A percentile compares a stretch with the other conserved stretches of the same genome.
These are phyloP conservation scores for Heritiera fomes DNA, from an alignment of 345 rosid species.

Conservation along the genomic window DNA sequence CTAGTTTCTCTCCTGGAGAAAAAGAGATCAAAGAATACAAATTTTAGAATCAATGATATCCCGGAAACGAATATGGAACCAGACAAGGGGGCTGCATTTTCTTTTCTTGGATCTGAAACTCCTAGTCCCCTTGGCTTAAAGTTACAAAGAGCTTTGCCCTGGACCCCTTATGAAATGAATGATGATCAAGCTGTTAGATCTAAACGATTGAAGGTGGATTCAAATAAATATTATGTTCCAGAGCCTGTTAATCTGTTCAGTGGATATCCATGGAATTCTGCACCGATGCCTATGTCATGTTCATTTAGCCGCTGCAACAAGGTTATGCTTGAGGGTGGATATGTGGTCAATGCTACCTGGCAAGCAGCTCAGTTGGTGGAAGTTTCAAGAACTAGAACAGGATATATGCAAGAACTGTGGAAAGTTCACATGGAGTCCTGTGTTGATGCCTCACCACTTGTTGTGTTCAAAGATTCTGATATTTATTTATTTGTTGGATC, in stretches of 20 bases:
- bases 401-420: slow-evolving; percentile 65
- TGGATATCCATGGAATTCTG: slow-evolving; percentile 42
- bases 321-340: slow-evolving; percentile 44
- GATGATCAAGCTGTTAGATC: slow-evolving; percentile 28
- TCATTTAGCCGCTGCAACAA: slow-evolving; percentile 84
- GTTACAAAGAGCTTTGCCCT: slow-evolving; percentile 27
- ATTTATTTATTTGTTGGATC: slow-evolving; percentile 83
- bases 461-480: slow-evolving; percentile 60
- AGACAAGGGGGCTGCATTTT: slow-evolving; percentile 28
- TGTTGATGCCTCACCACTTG: slow-evolving; percentile 87
- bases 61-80: slow-evolving; percentile 35
- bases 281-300: slow-evolving; percentile 38
- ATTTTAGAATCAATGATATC: slow-evolving; percentile 28
- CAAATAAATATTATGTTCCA: slow-evolving; percentile 26
- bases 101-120: slow-evolving; percentile 31
- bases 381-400: slow-evolving; percentile 42
- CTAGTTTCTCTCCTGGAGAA: slow-evolving; percentile 47
- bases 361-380: slow-evolving; percentile 41
- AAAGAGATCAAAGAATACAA: slow-evolving; percentile 30
- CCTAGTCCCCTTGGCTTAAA: slow-evolving; percentile 26
- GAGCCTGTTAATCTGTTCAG: slow-evolving; percentile 25
- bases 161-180: slow-evolving; percentile 27
- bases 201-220: slow-evolving; percentile 57
- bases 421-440: slow-evolving; percentile 88
- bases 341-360: slow-evolving; percentile 24